Evolutionary conservation across 371 early-diverging fungal genomes (phyloP).

Genomic region (Apophysomyces ossiformis): DNA sequence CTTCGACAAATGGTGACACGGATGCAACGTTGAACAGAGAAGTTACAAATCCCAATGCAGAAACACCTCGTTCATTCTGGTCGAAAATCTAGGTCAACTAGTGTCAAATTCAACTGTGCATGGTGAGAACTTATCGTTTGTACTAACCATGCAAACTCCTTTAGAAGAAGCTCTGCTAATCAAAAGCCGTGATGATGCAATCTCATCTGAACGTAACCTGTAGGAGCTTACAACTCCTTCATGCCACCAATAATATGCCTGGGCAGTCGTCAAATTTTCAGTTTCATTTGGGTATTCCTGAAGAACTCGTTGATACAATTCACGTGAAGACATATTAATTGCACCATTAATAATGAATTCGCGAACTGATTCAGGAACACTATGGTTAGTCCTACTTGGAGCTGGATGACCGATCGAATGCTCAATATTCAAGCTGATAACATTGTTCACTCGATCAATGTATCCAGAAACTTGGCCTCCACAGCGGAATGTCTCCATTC

Average conservation of each 20-base stretch:
- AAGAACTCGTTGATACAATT: neutral
- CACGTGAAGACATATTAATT: neutral
- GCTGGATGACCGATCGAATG: constrained; percentile 4
- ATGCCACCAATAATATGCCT: too few relatives aligned
- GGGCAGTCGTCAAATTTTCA: neutral
- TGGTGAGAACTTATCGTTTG: too few relatives aligned
- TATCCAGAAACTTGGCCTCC: neutral
- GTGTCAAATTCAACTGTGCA: too few relatives aligned
- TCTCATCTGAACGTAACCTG: too few relatives aligned
- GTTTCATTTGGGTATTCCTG: neutral
- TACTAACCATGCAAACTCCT: too few relatives aligned
- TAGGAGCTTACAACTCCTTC: too few relatives aligned
- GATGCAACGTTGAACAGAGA: constrained; percentile 1
- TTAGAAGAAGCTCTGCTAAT: too few relatives aligned
- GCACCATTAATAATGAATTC: neutral
- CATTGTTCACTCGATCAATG: neutral
- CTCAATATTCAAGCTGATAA: constrained; percentile 3
- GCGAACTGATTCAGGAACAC: neutral
- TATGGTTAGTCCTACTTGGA: neutral
- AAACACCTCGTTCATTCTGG: too few relatives aligned
- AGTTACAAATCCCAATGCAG: constrained; percentile 11
- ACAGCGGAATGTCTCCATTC: neutral
- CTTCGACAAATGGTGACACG: neutral
- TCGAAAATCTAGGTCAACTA: too few relatives aligned
- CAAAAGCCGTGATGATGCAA: too few relatives aligned